Percentiles rank a stretch among this genome's conserved stretches.
Evolutionary conservation across 2,329 filamentous ascomycete genomes (phyloP).

Genomic region (Camillea tinctor): DNA sequence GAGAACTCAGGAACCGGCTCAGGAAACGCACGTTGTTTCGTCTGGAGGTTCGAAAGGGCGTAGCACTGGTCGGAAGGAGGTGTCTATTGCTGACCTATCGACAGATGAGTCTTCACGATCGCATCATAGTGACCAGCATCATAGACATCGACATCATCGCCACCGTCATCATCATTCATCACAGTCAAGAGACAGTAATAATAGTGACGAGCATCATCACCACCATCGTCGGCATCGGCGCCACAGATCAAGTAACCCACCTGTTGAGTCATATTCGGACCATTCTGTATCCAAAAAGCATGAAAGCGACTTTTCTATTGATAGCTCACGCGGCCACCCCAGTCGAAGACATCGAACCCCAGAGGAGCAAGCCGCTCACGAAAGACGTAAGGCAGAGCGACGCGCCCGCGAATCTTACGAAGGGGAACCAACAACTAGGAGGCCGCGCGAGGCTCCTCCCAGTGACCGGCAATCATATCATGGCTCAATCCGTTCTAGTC

Average conservation of each 20-base stretch:
- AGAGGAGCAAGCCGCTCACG: conserved; percentile 49
- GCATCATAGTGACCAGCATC: conserved; percentile 28
- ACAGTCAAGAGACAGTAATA: conserved; percentile 19
- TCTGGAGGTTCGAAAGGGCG: conserved; percentile 25
- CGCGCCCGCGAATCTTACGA: conserved; percentile 30
- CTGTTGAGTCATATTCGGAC: conserved; percentile 28
- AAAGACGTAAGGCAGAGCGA: conserved; percentile 49
- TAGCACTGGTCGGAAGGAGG: conserved; percentile 37
- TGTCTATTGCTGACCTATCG: conserved; percentile 55
- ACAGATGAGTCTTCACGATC: conserved; percentile 46
- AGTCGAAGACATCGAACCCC: conserved; percentile 40
- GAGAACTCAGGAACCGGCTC: conserved; percentile 17
- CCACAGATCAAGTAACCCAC: conserved; percentile 22
- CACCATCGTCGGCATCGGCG: conserved; percentile 39
- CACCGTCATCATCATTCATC: conserved; percentile 27
- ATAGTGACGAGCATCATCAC: conserved; percentile 32
- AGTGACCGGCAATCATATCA: conserved; percentile 34
- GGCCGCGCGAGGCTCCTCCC: conserved; percentile 10
- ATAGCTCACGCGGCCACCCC: conserved; percentile 35
- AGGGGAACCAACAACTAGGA: conserved; percentile 5
- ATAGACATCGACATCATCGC: conserved; percentile 37
- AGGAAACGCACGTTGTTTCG: conserved; percentile 25
- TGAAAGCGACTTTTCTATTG: conserved; percentile 46
- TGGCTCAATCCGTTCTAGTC: conserved; percentile 42
- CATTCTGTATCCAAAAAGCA: conserved; percentile 38